Evolutionary conservation across 1,139 yeast species (phyloP).

Genomic region (Kodamaea plutei): DNA sequence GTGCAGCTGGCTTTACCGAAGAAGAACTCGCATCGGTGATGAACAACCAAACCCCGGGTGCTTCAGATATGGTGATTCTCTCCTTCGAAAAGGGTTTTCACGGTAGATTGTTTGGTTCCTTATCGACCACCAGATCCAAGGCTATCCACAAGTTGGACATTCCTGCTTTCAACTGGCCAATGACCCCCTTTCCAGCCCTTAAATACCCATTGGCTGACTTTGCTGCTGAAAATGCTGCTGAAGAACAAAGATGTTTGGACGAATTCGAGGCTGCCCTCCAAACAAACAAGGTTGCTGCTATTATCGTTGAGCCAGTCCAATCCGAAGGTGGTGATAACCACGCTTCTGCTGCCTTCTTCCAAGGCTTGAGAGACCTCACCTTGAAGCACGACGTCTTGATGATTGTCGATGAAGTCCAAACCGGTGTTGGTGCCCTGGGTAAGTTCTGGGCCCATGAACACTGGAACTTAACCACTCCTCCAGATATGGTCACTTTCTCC

Average conservation of each 20-base stretch:
- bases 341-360: slow-evolving; percentile 58
- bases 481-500: slow-evolving; percentile 72
- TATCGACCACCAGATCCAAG: slow-evolving; percentile 69
- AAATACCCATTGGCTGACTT: slow-evolving; percentile 59
- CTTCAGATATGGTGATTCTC: slow-evolving; percentile 62
- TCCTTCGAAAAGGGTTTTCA: slow-evolving; percentile 73
- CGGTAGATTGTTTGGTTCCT: slow-evolving; percentile 71
- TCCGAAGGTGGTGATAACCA: slow-evolving; percentile 78
- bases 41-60: slow-evolving; percentile 64
- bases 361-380: slow-evolving; percentile 61
- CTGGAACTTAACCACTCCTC: slow-evolving; percentile 59
- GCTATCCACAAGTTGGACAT: slow-evolving; percentile 72
- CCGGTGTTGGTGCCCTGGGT: slow-evolving; percentile 74
- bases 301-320: slow-evolving; percentile 70
- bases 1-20: slow-evolving; percentile 46
- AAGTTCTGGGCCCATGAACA: slow-evolving; percentile 73
- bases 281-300: slow-evolving; percentile 54
- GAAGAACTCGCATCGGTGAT: slow-evolving; percentile 61
- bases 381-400: slow-evolving; percentile 53
- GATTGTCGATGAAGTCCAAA: slow-evolving; percentile 72
- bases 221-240: slow-evolving; percentile 49
- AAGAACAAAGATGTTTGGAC: slow-evolving; percentile 58
- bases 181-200: slow-evolving; percentile 65
- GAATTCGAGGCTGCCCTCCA: slow-evolving; percentile 52
- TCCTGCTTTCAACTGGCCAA: slow-evolving; percentile 78